Evolutionary conservation across 331 rosid genomes (phyloP), one percentile per base, ranked within the genome.

Genomic region (Cydonia oblonga): DNA sequence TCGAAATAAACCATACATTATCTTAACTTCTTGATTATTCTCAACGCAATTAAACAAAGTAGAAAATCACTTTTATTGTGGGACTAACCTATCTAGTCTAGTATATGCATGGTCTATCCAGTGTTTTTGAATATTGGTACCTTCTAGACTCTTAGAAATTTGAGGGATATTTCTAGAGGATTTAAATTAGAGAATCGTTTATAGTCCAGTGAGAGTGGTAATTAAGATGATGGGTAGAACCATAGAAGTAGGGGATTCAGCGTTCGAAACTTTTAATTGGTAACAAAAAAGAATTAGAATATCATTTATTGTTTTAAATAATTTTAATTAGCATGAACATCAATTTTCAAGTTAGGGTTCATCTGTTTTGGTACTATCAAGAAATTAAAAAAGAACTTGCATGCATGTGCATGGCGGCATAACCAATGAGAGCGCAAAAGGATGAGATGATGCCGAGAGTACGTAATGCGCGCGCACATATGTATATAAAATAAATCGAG

Each of bases 341-440:
- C 56, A 51, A 18, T 51, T 51, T 51, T 51, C 56, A 51, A 51
- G 56, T 14, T 56, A 56, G 33, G 35, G 35, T 22, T 56, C 26
- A 56, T 56, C 61, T 9, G 12, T 59, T 25, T 15, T 59, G 20
- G 20, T 25, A 59, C n/a, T 5, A 6, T 59, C n/a, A 25, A 59
- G 61, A 56, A 56, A 56, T 22, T 4, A 1, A 70, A 70, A 58
- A 30, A 75, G 67, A 52, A 66, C 57, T 65, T 78, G 79, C 77
- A 68, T 82, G 82, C 89, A 82, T 70, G 86, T 84, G 88, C 77
- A 81, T 77, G 83, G 64, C 67, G 76, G 66, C 68, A 73, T 75
- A 58, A 77, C 76, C 81, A 76, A 79, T 81, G 69, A 72, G 28
- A 28, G 84, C 32, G 49, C 65, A 26, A 76, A 71, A 78, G 62